phyloP scores from a whole-genome alignment of 108 stramenopile genomes.

The Nitzschia sp. region DNA sequence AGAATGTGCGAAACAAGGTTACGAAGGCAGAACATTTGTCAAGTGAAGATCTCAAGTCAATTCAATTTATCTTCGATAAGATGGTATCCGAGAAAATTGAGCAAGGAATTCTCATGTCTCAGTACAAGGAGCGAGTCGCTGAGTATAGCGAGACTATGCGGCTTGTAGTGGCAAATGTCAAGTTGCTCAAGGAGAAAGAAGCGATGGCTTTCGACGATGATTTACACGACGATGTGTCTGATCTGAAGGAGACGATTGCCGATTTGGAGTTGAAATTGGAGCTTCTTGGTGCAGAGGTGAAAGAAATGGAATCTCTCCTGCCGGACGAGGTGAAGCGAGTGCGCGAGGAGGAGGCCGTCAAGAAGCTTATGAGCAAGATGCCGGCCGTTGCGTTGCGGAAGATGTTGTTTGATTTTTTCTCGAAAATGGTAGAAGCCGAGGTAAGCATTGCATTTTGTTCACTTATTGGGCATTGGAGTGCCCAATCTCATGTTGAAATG shows the following conservation, averaged over 20 bases:
- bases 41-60: conserved; percentile 60
- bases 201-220: conserved; percentile 1
- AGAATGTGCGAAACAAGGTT: conserved; percentile 5
- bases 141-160: conserved; percentile 78
- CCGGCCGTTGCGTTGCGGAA: conserved; percentile 59
- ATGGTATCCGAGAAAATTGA: conserved; percentile 69
- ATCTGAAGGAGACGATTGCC: conserved; percentile 53
- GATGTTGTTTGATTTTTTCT: conserved; percentile 61
- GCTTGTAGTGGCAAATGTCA: conserved; percentile 58
- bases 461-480: too few relatives aligned
- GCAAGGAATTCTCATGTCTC: conserved; percentile 27
- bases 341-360: conserved; percentile 28
- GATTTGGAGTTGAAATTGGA: conserved; percentile 83
- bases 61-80: conserved; percentile 67
- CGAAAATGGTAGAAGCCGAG: conserved; percentile 54
- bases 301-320: conserved; percentile 48
- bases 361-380: conserved; percentile 58
- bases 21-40: neutral
- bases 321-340: conserved; percentile 34
- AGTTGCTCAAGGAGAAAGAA: conserved; percentile 42
- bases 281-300: conserved; percentile 67
- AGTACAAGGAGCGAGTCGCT: conserved; percentile 62
- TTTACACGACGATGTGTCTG: neutral
- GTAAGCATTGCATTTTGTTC: too few relatives aligned
- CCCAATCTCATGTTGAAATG: too few relatives aligned